Evolutionary conservation across 2,329 filamentous ascomycete genomes (phyloP).

Genomic region (Zasmidium angulare): DNA sequence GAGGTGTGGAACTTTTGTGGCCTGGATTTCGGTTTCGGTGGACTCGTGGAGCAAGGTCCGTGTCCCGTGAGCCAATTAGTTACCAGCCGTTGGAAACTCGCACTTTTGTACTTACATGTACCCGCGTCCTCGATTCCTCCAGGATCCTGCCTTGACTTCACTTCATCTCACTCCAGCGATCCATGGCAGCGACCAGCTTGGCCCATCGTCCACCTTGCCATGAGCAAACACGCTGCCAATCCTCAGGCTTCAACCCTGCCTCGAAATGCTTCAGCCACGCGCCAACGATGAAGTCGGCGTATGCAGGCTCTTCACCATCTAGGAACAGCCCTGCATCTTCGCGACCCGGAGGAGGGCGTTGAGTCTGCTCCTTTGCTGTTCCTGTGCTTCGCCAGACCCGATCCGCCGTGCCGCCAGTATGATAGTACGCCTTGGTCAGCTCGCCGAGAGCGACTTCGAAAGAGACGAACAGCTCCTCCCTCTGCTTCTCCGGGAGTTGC

Average conservation of each 20-base stretch:
- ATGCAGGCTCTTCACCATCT: constrained; percentile 46
- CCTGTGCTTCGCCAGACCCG: constrained; percentile 22
- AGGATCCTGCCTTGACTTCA: too few species aligned
- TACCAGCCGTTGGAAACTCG: too few species aligned
- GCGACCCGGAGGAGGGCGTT: constrained; percentile 13
- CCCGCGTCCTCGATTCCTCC: too few species aligned
- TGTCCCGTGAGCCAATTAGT: too few species aligned
- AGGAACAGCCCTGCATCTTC: constrained; percentile 48
- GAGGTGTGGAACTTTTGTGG: too few species aligned
- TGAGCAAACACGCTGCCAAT: constrained; percentile 49
- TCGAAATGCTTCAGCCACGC: constrained; percentile 55
- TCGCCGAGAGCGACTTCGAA: constrained; percentile 45
- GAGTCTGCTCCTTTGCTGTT: constrained; percentile 18
- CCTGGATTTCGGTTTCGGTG: too few species aligned
- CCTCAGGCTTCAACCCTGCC: constrained; percentile 41
- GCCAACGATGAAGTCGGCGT: constrained; percentile 60
- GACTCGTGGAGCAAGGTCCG: too few species aligned
- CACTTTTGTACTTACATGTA: too few species aligned
- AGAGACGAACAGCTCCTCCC: constrained; percentile 40
- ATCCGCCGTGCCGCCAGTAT: constrained; percentile 33
- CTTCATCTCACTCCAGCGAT: constrained; percentile 24
- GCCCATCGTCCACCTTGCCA: constrained; percentile 57
- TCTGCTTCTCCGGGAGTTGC: constrained; percentile 37
- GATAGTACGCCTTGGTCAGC: constrained; percentile 45
- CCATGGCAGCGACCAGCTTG: constrained; percentile 46